These are phyloP conservation scores for Amanita inopinata DNA, from an alignment of 768 basidiomycete genomes.

Conservation along the genomic window DNA sequence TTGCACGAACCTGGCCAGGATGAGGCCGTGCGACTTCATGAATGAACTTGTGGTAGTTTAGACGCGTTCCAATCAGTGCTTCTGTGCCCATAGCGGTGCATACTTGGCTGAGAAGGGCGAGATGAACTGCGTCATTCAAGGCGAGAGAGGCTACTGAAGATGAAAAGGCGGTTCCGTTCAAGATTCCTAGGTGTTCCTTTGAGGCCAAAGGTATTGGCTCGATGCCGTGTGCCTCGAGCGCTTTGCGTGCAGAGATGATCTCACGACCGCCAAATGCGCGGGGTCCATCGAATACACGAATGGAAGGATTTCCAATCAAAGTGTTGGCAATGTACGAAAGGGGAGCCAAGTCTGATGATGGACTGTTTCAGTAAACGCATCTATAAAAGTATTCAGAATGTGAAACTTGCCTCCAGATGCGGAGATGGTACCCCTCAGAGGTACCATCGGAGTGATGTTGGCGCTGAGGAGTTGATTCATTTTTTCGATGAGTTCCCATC, in stretches of 20 bases:
- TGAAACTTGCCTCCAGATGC: conserved; percentile 64
- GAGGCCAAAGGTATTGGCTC: conserved; percentile 56
- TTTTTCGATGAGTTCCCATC: conserved; percentile 70
- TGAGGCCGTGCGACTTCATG: conserved; percentile 69
- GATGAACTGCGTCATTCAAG: conserved; percentile 59
- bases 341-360: conserved; percentile 43
- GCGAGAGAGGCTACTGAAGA: conserved; percentile 71
- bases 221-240: conserved; percentile 50
- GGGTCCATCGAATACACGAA: conserved; percentile 57
- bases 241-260: conserved; percentile 45
- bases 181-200: conserved; percentile 72
- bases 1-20: conserved; percentile 52
- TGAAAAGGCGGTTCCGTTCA: conserved; percentile 83
- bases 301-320: conserved; percentile 70
- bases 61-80: conserved; percentile 65
- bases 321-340: conserved; percentile 79
- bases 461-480: conserved; percentile 65
- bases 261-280: conserved; percentile 36
- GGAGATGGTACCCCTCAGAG: conserved; percentile 75
- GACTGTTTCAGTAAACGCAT: conserved; percentile 23
- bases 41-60: conserved; percentile 72
- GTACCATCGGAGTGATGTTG: conserved; percentile 72
- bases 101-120: conserved; percentile 57
- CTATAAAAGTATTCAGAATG: conserved; percentile 10
- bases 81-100: conserved; percentile 81